Percentiles rank a stretch among this genome's conserved stretches.
These are phyloP conservation scores for Candida pini DNA, from an alignment of 805 yeast species.

Conservation along the genomic window DNA sequence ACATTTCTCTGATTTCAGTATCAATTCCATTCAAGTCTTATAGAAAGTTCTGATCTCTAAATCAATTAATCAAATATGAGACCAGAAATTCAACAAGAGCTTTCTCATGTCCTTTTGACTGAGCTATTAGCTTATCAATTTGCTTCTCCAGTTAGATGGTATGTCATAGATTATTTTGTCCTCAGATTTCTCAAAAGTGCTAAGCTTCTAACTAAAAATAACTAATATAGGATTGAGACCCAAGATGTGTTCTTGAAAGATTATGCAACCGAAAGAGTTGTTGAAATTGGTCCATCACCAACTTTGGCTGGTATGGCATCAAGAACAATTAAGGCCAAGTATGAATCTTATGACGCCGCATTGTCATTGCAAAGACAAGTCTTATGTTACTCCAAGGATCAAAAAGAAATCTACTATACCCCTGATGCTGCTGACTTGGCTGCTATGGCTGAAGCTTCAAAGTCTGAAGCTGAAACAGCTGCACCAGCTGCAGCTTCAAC, in stretches of 20 bases:
- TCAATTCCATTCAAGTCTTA: too few relatives aligned
- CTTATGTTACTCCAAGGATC: slow-evolving; percentile 90
- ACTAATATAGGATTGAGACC: slow-evolving; percentile 64
- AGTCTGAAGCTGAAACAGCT: slow-evolving; percentile 21
- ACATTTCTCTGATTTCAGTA: too few relatives aligned
- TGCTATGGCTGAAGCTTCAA: slow-evolving; percentile 26
- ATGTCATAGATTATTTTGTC: slow-evolving; percentile 9
- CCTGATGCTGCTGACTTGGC: slow-evolving; percentile 64
- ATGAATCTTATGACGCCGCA: slow-evolving; percentile 97
- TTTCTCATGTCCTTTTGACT: slow-evolving; percentile 89
- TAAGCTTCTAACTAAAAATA: slow-evolving; percentile 1
- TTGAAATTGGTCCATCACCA: slow-evolving; percentile 98
- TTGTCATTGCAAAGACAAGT: slow-evolving; percentile 90
- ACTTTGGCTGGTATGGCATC: slow-evolving; percentile 98
- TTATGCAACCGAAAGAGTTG: slow-evolving; percentile 93
- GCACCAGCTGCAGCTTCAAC: slow-evolving; percentile 28
- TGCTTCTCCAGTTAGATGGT: slow-evolving; percentile 99
- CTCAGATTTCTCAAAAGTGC: not conserved
- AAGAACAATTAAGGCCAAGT: slow-evolving; percentile 90
- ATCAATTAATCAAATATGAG: too few relatives aligned
- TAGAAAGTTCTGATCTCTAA: too few relatives aligned
- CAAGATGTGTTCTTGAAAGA: slow-evolving; percentile 96
- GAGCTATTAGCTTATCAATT: slow-evolving; percentile 97
- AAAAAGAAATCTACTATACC: slow-evolving; percentile 93
- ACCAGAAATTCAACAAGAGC: slow-evolving; percentile 96